Evolutionary conservation across 345 rosid species (phyloP).

Genomic region (Corymbia maculata): DNA sequence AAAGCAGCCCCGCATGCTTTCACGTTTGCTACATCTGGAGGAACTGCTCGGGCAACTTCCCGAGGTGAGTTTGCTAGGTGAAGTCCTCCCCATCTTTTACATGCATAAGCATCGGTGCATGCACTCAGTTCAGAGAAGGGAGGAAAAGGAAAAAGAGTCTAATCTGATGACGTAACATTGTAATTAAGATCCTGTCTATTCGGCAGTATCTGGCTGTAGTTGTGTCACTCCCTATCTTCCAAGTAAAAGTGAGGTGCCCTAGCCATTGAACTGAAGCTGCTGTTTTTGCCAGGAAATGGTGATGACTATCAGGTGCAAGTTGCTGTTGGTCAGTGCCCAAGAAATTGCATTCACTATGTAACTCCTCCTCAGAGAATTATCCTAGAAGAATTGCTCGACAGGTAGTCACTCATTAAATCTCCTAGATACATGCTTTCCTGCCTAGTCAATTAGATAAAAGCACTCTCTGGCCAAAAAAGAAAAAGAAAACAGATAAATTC

Average conservation of each 20-base stretch:
- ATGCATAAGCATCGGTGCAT: neutral
- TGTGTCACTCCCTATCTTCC: neutral
- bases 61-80: constrained; percentile 40
- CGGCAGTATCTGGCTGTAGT: neutral
- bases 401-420: constrained; percentile 20
- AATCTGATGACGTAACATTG: neutral
- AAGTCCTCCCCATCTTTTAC: neutral
- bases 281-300: constrained; percentile 33
- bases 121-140: neutral
- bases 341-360: constrained; percentile 78
- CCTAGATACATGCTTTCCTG: neutral
- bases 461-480: neutral
- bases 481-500: neutral
- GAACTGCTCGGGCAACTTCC: constrained; percentile 71
- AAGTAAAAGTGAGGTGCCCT: neutral
- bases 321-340: constrained; percentile 84
- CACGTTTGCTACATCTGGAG: constrained; percentile 31
- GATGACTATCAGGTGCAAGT: constrained; percentile 71
- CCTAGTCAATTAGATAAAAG: neutral
- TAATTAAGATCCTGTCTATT: neutral
- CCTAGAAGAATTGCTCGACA: constrained; percentile 69
- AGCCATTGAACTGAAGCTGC: neutral
- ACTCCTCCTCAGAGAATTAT: constrained; percentile 79
- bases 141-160: neutral
- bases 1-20: constrained; percentile 70